Evolutionary conservation across 176 grass and related monocot genomes (phyloP).

Genomic region (Metroxylon sagu): DNA sequence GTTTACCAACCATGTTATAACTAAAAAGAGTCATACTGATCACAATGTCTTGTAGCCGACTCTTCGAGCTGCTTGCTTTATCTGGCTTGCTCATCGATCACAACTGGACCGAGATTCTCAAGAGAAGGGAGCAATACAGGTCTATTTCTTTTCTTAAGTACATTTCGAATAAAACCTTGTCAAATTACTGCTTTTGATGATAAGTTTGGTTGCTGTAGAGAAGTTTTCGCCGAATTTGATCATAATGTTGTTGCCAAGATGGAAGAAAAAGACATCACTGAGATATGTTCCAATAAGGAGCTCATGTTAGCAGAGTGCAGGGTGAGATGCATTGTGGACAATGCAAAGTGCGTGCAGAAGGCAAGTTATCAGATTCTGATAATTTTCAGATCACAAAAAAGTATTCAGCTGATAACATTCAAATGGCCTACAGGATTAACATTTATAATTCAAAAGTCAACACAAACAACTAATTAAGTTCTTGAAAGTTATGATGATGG

Average conservation of each 20-base stretch:
- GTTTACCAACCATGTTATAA: too few relatives aligned
- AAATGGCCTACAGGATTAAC: too few relatives aligned
- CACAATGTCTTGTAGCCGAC: conserved; percentile 29
- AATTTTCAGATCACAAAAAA: too few relatives aligned
- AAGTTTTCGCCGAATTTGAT: conserved; percentile 67
- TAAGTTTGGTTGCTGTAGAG: conserved; percentile 22
- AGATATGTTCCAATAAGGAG: conserved; percentile 64
- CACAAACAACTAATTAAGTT: too few relatives aligned
- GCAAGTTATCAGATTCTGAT: conserved; percentile 13
- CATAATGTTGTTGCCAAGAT: conserved; percentile 46
- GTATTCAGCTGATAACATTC: too few relatives aligned
- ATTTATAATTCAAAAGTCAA: too few relatives aligned
- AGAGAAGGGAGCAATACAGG: conserved; percentile 70
- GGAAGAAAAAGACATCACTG: conserved; percentile 50
- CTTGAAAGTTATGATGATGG: not conserved
- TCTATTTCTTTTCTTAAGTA: not conserved
- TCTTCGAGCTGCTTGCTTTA: conserved; percentile 72
- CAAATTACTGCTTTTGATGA: not conserved
- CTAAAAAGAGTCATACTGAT: too few relatives aligned
- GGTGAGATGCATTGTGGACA: conserved; percentile 76
- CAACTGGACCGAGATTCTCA: conserved; percentile 96
- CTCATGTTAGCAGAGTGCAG: conserved; percentile 64
- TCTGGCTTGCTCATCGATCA: conserved; percentile 96
- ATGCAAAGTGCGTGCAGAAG: conserved; percentile 85
- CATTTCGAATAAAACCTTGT: too few relatives aligned